Percentiles rank a stretch among this genome's conserved stretches.
Evolutionary conservation across 257 asterid genomes (phyloP).

Genomic region (Ehretia macrophylla): DNA sequence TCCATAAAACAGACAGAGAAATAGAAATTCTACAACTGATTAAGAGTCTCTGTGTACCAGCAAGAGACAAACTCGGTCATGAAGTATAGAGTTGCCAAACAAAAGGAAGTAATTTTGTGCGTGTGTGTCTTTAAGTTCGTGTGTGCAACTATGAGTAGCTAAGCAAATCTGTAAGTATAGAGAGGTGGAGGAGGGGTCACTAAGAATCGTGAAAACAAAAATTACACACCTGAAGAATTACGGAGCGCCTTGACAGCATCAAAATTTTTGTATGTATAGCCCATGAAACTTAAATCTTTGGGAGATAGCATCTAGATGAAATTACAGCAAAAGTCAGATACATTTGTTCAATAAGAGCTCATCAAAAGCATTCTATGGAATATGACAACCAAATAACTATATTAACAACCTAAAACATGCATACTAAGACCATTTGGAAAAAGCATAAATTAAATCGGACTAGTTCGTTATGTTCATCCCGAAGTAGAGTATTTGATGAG

Average conservation of each 20-base stretch:
- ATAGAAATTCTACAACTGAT: no score
- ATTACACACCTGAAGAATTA: conserved; percentile 54
- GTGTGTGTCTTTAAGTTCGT: background rate
- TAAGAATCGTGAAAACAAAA: conserved; percentile 1
- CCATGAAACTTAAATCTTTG: conserved; percentile 83
- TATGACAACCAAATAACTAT: background rate
- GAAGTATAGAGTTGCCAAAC: background rate
- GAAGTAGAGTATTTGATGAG: no score
- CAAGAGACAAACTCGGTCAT: no score
- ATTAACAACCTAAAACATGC: background rate
- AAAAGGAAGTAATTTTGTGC: background rate
- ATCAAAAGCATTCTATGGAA: background rate
- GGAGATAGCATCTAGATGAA: conserved; percentile 54
- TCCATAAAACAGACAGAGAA: no score
- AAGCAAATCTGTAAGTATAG: background rate
- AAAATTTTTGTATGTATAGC: conserved; percentile 88
- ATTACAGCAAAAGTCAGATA: conserved; percentile 16
- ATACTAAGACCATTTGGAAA: background rate
- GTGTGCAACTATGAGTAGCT: background rate
- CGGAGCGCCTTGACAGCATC: conserved; percentile 87
- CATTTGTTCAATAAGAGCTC: background rate
- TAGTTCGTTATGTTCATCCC: no score
- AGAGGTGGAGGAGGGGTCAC: background rate
- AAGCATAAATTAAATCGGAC: no score
- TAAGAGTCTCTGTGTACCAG: no score